phyloP scores from a whole-genome alignment of 129 eudicot species.

The Artemisia annua region DNA sequence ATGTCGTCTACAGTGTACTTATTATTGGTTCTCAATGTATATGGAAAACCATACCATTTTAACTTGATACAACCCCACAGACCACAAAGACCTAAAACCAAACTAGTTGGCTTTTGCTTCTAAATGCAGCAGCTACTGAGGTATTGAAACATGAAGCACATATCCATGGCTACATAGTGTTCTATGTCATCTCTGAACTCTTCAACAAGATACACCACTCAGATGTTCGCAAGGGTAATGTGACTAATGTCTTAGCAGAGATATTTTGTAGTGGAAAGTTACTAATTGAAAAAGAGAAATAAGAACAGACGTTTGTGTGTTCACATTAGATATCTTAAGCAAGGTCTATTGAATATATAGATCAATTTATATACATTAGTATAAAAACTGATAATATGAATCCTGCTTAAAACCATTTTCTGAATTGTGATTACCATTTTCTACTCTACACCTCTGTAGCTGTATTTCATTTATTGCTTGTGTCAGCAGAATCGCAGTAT shows the following conservation, averaged over 20 bases:
- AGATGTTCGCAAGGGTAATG: neutral
- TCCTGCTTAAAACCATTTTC: neutral
- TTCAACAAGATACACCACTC: slow-evolving; percentile 4
- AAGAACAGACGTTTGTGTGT: neutral
- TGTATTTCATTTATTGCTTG: neutral
- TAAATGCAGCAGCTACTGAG: neutral
- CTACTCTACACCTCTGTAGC: neutral
- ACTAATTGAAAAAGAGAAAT: neutral
- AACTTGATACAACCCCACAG: neutral
- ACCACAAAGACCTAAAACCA: neutral
- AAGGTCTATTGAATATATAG: neutral
- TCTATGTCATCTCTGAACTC: slow-evolving; percentile 2
- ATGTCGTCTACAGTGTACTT: neutral
- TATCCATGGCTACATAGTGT: neutral
- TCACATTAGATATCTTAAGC: neutral
- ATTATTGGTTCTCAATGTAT: neutral
- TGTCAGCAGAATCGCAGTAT: neutral
- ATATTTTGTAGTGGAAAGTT: neutral
- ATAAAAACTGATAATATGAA: neutral
- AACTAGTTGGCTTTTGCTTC: neutral
- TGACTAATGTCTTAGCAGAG: neutral
- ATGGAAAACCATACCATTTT: neutral
- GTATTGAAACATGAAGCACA: neutral
- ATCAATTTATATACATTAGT: neutral
- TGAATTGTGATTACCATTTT: neutral